Base-by-base conservation (phyloP, 495 filamentous ascomycete species). In the Aspergillus conjunctus region DNA sequence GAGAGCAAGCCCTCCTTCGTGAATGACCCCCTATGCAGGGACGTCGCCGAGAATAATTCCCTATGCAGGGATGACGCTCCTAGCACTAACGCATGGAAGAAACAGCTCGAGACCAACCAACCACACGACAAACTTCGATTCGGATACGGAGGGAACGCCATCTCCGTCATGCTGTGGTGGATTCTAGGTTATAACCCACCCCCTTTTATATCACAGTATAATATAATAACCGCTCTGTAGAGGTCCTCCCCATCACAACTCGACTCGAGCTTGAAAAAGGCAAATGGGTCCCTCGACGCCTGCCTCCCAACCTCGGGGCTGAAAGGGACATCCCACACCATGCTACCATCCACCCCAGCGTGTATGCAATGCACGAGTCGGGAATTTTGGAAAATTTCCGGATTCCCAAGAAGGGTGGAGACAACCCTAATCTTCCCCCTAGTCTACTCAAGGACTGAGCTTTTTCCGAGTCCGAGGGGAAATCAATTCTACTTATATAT, bases 161-260 rank as follows among this genome's bases (percentile, higher is more conserved):
- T 59, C 3, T 56, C 53, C 44, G 56, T 59, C n/a, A 20, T 59
- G 7, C 22, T 59, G 15, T 66, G 59, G 63, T 66, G 63, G 63
- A 59, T 66, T 39, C 26, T 66, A 26, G 63, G 63, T 62, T 31
- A 1, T 58, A 31, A 20, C 51, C 31, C n/a, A 7, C 5, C 14
- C 41, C 41, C 21, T 17, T 43, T 21, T n/a, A 7, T 17, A 14
- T 26, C 22, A 31, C 37, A 11, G 4, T 7, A 4, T 41, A 5
- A 11, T 33, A 32, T 18, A 26, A 26, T 26, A 26, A 26, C 26
- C 26, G 5, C 26, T 26, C 26, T 26, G 5, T 26, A 76, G 75
- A 77, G 64, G 54, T 65, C 51, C 55, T 76, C 10, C 75, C 74
- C 7, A 49, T 75, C n/a, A 68, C 74, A 33, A 73, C 68, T 3